Conservation (phyloP, 176 grass and related monocot genomes). For the Thalia dealbata region DNA sequence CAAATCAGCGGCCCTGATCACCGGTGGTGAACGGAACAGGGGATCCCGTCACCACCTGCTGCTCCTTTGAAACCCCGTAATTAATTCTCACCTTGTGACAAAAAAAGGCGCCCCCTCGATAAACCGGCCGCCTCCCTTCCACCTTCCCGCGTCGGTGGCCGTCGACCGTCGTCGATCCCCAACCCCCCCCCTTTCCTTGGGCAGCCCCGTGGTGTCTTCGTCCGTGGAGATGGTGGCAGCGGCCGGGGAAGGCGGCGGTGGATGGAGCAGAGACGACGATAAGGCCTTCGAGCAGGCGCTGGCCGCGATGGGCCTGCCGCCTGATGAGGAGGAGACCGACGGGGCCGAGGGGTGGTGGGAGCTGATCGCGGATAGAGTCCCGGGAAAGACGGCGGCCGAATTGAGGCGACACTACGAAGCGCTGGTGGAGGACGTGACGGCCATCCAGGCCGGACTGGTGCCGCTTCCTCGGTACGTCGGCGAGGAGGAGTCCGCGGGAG, state of each 20-base stretch:
- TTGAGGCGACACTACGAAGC: slow-evolving; percentile 66
- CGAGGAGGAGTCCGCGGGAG: slow-evolving; percentile 27
- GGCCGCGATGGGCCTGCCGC: slow-evolving; percentile 26
- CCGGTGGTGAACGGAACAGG: slow-evolving; percentile 7
- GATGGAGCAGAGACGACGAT: slow-evolving; percentile 74
- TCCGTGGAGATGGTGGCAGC: slow-evolving; percentile 14
- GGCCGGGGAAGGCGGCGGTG: slow-evolving; percentile 8
- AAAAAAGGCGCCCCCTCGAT: not conserved
- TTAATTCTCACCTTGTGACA: not conserved
- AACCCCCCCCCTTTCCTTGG: not conserved
- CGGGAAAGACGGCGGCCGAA: slow-evolving; percentile 59
- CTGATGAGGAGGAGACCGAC: slow-evolving; percentile 20
- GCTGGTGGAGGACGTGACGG: slow-evolving; percentile 67
- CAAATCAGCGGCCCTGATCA: not conserved
- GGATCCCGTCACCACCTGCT: not conserved
- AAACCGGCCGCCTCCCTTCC: not conserved
- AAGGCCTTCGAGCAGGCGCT: slow-evolving; percentile 94
- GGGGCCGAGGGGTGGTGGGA: slow-evolving; percentile 47
- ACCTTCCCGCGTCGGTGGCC: not conserved
- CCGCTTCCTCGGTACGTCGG: slow-evolving; percentile 49
- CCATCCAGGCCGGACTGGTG: slow-evolving; percentile 71
- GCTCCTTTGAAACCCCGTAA: not conserved
- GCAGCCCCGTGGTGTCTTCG: not conserved
- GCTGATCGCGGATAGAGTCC: slow-evolving; percentile 40
- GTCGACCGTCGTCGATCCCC: not conserved